phyloP scores from a whole-genome alignment of 495 filamentous ascomycete species.

The Podospora pseudocomata region DNA sequence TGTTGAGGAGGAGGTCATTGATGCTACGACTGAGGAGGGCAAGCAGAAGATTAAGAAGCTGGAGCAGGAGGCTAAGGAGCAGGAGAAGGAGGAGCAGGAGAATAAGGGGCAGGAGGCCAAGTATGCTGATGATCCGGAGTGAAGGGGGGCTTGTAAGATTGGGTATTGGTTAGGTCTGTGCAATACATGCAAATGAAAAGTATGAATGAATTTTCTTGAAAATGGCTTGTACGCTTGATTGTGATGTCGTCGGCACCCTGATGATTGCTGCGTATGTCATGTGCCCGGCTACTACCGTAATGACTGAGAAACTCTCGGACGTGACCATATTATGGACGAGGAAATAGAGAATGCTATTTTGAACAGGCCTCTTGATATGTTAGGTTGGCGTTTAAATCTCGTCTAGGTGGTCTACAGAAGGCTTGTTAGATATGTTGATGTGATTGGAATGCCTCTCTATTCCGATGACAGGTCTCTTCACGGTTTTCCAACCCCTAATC shows the following conservation, averaged over 20 bases:
- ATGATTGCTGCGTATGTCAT: background rate
- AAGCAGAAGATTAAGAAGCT: conserved; percentile 71
- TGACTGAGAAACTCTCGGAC: no score
- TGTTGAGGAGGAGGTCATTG: conserved; percentile 87
- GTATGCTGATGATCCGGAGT: conserved; percentile 29
- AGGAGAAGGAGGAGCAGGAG: conserved; percentile 66
- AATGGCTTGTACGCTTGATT: background rate
- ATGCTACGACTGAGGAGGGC: conserved; percentile 92
- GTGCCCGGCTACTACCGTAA: no score
- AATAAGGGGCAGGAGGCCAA: conserved; percentile 51
- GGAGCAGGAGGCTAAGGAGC: conserved; percentile 47
- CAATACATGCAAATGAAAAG: background rate
- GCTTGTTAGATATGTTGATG: no score
- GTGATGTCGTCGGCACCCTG: background rate
- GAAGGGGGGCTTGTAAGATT: background rate
- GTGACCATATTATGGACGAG: no score
- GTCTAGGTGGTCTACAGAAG: no score
- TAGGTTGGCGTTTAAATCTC: no score
- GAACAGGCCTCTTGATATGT: no score
- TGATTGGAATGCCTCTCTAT: no score
- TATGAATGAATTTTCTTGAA: background rate
- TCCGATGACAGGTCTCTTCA: no score
- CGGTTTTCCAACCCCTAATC: no score
- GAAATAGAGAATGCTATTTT: no score
- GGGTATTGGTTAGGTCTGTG: background rate